phyloP scores from a whole-genome alignment of 1,284 basidiomycete species.

The Apiotrichum veenhuisii region DNA sequence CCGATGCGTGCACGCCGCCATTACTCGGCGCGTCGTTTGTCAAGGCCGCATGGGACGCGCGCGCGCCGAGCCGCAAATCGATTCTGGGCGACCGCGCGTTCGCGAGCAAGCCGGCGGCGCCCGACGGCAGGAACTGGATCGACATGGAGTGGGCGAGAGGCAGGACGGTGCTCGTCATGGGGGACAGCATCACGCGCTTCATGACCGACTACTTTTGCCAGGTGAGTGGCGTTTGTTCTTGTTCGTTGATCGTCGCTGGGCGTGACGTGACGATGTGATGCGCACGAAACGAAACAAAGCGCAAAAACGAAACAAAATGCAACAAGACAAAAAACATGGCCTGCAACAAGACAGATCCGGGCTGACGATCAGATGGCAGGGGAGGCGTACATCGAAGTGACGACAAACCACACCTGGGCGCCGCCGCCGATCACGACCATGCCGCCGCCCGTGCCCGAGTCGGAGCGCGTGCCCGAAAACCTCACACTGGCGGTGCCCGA shows the following conservation, averaged over 20 bases:
- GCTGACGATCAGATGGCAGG: slow-evolving; percentile 16
- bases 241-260: no score
- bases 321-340: no score
- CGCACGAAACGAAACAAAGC: no score
- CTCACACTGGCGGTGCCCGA: background rate
- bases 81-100: background rate
- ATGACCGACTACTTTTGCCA: slow-evolving; percentile 14
- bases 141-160: slow-evolving; percentile 20
- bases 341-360: no score
- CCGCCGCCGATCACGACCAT: background rate
- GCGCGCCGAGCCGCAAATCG: background rate
- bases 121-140: slow-evolving; percentile 16
- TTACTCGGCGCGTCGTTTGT: slow-evolving; percentile 11
- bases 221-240: slow-evolving; percentile 9
- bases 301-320: no score
- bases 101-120: no score
- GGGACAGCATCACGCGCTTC: slow-evolving; percentile 16
- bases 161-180: slow-evolving; percentile 16
- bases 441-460: background rate
- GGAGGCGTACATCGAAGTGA: slow-evolving; percentile 14
- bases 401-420: slow-evolving; percentile 17
- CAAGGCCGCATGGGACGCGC: slow-evolving; percentile 5
- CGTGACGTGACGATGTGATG: no score
- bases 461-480: background rate
- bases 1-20: slow-evolving; percentile 3